phyloP scores from a whole-genome alignment of 768 basidiomycete species.

The Pisolithus microcarpus region DNA sequence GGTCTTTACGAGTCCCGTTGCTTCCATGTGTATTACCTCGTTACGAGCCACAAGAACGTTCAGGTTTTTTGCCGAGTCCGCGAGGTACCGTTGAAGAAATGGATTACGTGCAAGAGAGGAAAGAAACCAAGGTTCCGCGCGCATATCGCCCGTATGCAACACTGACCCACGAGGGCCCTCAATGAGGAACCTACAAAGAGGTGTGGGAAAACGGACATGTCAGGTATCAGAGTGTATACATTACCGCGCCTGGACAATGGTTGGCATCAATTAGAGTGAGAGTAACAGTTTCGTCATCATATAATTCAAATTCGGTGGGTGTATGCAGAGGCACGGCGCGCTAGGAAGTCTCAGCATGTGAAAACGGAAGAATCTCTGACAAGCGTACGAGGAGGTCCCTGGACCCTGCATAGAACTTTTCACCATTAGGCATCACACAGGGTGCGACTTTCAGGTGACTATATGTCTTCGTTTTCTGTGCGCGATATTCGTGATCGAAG shows the following conservation, averaged over 20 bases:
- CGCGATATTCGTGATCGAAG: constrained; percentile 33
- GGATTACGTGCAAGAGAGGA: constrained; percentile 62
- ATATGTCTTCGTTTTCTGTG: constrained; percentile 43
- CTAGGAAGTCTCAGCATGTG: constrained; percentile 27
- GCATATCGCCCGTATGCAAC: constrained; percentile 90
- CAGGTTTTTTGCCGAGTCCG: constrained; percentile 21
- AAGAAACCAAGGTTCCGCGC: constrained; percentile 80
- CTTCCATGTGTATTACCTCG: constrained; percentile 17
- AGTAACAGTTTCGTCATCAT: constrained; percentile 48
- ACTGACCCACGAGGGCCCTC: constrained; percentile 63
- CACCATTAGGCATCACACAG: constrained; percentile 39
- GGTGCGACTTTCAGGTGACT: constrained; percentile 60
- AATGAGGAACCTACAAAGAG: constrained; percentile 67
- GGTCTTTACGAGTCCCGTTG: constrained; percentile 32
- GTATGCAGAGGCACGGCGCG: constrained; percentile 52
- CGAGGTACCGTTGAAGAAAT: constrained; percentile 64
- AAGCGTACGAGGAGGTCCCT: constrained; percentile 61
- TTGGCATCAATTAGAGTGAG: constrained; percentile 87
- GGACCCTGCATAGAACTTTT: constrained; percentile 41
- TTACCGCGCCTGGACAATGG: constrained; percentile 91
- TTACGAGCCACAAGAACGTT: constrained; percentile 20
- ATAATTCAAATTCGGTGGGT: constrained; percentile 57
- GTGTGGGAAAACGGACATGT: not conserved
- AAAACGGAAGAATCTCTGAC: not conserved
- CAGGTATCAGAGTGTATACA: constrained; percentile 42